These are phyloP conservation scores for Fistulifera solaris DNA, from an alignment of 108 stramenopile genomes.

Conservation along the genomic window DNA sequence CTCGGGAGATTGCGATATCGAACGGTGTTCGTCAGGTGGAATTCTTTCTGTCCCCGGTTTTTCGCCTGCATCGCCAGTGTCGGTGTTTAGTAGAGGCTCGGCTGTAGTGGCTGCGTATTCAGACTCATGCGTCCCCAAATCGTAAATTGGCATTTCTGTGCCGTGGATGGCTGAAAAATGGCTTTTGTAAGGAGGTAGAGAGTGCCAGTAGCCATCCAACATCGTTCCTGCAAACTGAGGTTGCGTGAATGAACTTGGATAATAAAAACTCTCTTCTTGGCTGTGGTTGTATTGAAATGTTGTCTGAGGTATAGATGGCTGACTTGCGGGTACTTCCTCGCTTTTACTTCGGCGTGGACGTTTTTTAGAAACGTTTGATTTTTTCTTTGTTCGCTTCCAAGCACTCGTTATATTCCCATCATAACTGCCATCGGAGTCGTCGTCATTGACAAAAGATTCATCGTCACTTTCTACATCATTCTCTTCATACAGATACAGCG, in stretches of 20 bases:
- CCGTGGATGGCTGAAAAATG: too few relatives aligned
- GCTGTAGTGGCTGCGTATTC: neutral
- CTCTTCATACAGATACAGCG: slow-evolving; percentile 6
- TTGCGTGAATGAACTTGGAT: too few relatives aligned
- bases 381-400: neutral
- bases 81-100: neutral
- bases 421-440: slow-evolving; percentile 10
- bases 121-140: neutral
- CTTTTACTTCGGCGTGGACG: neutral
- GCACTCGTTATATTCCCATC: neutral
- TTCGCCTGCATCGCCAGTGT: too few relatives aligned
- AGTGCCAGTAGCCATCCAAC: too few relatives aligned
- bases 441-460: slow-evolving; percentile 5
- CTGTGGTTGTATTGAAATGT: too few relatives aligned
- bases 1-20: too few relatives aligned
- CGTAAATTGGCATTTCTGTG: too few relatives aligned
- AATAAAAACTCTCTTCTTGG: too few relatives aligned
- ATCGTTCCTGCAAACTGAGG: too few relatives aligned
- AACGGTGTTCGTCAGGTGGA: too few relatives aligned
- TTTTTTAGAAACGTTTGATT: neutral
- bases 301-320: neutral
- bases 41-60: too few relatives aligned
- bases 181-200: too few relatives aligned
- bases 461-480: neutral
- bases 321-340: neutral